These are phyloP conservation scores for Dissophora ornata DNA, from an alignment of 192 early-diverging fungal genomes.

Conservation along the genomic window DNA sequence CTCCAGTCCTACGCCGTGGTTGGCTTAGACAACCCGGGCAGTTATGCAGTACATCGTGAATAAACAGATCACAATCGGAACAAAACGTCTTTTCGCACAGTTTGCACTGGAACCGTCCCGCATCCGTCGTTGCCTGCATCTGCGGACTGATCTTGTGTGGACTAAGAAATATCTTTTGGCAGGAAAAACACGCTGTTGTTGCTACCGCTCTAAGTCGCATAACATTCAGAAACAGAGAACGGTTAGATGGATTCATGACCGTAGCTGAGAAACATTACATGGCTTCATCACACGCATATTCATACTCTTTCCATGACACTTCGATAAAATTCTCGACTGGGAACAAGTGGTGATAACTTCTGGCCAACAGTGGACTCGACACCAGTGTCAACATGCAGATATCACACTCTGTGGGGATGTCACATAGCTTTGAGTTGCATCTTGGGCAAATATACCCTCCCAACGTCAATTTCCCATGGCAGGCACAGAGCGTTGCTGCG, in stretches of 20 bases:
- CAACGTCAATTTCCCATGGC: slow-evolving; percentile 75
- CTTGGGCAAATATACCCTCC: slow-evolving; percentile 89
- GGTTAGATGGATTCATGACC: neutral
- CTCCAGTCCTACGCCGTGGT: slow-evolving; percentile 20
- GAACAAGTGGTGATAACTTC: slow-evolving; percentile 96
- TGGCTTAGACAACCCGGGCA: slow-evolving; percentile 79
- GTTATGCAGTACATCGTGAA: slow-evolving; percentile 93
- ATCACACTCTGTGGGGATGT: slow-evolving; percentile 92
- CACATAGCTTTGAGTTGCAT: slow-evolving; percentile 85
- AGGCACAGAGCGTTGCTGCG: slow-evolving; percentile 80
- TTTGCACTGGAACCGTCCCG: slow-evolving; percentile 77
- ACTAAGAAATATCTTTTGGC: slow-evolving; percentile 57
- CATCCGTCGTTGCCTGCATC: slow-evolving; percentile 39
- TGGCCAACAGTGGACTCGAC: slow-evolving; percentile 87
- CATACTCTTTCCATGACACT: slow-evolving; percentile 62
- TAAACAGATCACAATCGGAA: slow-evolving; percentile 91
- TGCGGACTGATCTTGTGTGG: slow-evolving; percentile 29
- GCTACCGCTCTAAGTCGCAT: slow-evolving; percentile 48
- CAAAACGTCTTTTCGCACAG: slow-evolving; percentile 85
- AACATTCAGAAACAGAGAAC: slow-evolving; percentile 8
- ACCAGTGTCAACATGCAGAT: slow-evolving; percentile 90
- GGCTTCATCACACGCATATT: no score
- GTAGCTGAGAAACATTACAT: no score
- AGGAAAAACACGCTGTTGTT: slow-evolving; percentile 60
- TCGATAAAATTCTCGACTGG: slow-evolving; percentile 89